Base-by-base conservation (phyloP, 2,329 filamentous ascomycete species). In the Colletotrichum orbiculare region DNA sequence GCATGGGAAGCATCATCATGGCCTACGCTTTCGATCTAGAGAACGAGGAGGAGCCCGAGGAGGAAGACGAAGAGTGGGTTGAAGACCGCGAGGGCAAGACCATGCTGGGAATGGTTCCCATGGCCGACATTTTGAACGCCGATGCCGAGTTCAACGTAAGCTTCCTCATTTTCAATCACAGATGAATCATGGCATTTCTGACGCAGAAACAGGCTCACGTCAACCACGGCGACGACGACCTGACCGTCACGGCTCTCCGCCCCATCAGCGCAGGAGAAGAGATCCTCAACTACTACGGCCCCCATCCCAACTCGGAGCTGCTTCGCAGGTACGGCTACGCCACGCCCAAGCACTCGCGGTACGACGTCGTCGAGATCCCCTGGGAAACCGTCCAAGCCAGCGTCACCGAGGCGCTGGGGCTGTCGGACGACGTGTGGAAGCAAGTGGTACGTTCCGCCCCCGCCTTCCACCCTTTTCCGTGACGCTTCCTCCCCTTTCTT, bases 1-100 rank as follows among this genome's bases (percentile, higher is more conserved):
- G 88, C 8, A 94, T 97, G 89, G 94, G 92, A 1, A 94, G 91
- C 66, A 88, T 91, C 13, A 95, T 97, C 69, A 96, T 97, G 93
- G 91, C 93, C 0, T 97, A 97, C 74, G 93, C 93, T 0, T 97
- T 97, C 74, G 94, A 97, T 70, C 85, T 97, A 7, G 86, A 87
- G 52, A 82, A 81, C 8, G 75, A 80, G 0, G 84, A 88, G 25
- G 82, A 88, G 5, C 82, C 87, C 0, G 86, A 88, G 13, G 83
- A 86, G 3, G 85, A 88, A 11, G 80, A 85, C 7, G 88, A 89
- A 33, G 88, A 87, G 47, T 91, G 89, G 81, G 83, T 90, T 1
- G 88, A 90, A 61, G 89, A 91, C 60, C 83, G 83, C 54, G 83
- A 89, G 3, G 82, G 81, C 8, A 82, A 82, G 68, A 79, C 81